Evolutionary conservation across 148 eudicot genomes (phyloP).

Genomic region (Simmondsia chinensis): DNA sequence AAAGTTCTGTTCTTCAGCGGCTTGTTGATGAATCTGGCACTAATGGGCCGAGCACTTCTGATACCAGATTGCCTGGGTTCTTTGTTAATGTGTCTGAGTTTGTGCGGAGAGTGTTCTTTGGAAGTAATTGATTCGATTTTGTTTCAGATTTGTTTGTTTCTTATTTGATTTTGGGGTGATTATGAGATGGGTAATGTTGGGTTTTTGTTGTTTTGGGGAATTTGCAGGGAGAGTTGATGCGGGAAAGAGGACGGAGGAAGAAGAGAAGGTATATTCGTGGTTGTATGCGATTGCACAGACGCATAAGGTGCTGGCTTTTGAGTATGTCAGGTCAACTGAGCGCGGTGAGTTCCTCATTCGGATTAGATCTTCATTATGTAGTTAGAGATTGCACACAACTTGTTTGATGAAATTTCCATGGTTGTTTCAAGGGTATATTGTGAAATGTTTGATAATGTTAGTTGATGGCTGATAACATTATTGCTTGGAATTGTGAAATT

Average conservation of each 20-base stretch:
- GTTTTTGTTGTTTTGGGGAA: background rate
- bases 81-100: slow-evolving; percentile 1
- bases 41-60: background rate
- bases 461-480: background rate
- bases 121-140: slow-evolving; percentile 11
- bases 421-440: background rate
- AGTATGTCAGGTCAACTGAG: slow-evolving; percentile 45
- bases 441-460: no score
- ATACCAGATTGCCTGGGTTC: slow-evolving; percentile 18
- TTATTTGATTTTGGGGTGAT: background rate
- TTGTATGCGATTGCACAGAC: slow-evolving; percentile 36
- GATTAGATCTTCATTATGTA: background rate
- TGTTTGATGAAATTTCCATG: slow-evolving; percentile 24
- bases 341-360: slow-evolving; percentile 20
- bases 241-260: slow-evolving; percentile 26
- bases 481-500: background rate
- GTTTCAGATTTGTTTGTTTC: background rate
- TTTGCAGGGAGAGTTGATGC: slow-evolving; percentile 27
- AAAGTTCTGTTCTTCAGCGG: slow-evolving; percentile 12
- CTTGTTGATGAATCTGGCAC: slow-evolving; percentile 7
- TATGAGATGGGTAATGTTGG: background rate
- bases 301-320: slow-evolving; percentile 23
- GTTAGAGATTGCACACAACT: background rate
- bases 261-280: slow-evolving; percentile 40
- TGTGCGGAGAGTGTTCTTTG: slow-evolving; percentile 10